Conservation (phyloP, 1,284 basidiomycete genomes). For the Fistulina hepatica region DNA sequence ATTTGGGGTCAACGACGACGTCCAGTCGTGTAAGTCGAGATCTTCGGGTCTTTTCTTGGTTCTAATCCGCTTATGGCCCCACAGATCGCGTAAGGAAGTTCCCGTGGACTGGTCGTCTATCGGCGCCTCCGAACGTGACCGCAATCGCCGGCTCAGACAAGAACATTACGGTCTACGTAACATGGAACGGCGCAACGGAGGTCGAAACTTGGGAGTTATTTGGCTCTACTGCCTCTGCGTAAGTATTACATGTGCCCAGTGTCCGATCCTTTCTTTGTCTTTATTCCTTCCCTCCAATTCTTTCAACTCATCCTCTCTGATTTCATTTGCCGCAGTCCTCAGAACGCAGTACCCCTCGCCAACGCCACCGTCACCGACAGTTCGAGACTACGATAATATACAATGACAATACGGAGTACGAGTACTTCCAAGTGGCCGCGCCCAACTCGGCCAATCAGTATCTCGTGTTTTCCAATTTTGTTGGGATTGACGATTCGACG, state of each 20-base stretch:
- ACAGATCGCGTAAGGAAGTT: neutral
- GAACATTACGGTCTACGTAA: conserved; percentile 5
- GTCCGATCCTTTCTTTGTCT: too few species aligned
- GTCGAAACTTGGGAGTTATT: conserved; percentile 3
- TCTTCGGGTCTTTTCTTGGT: too few species aligned
- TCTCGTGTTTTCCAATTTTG: neutral
- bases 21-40: too few species aligned
- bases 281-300: too few species aligned
- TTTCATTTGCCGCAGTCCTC: too few species aligned
- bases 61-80: too few species aligned
- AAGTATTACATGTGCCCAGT: too few species aligned
- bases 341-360: neutral
- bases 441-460: neutral
- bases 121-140: neutral
- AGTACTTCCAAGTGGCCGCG: conserved; percentile 1
- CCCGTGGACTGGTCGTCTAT: neutral
- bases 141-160: neutral
- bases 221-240: neutral
- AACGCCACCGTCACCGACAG: neutral
- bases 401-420: neutral
- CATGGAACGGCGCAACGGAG: conserved; percentile 11
- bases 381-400: neutral
- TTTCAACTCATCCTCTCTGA: too few species aligned
- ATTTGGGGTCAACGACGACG: conserved; percentile 6
- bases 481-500: too few species aligned